These are phyloP conservation scores for Beauveria medogensis DNA, from an alignment of 2,329 filamentous ascomycete species.

Conservation along the genomic window DNA sequence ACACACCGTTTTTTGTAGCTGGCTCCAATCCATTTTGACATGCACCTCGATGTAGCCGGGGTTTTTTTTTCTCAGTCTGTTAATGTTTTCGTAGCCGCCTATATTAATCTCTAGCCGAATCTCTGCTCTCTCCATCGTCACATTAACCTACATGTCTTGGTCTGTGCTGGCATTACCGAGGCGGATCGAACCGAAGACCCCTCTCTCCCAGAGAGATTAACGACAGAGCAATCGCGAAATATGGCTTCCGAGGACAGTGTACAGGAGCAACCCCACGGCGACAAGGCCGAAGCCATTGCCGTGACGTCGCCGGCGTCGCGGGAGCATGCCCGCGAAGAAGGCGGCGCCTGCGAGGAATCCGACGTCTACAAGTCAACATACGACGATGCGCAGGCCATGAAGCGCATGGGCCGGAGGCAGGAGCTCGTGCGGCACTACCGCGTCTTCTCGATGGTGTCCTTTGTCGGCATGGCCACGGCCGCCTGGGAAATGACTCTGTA, in stretches of 20 bases:
- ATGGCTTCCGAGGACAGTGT: background rate
- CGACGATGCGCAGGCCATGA: conserved; percentile 1
- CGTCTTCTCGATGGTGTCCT: conserved; percentile 11
- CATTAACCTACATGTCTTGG: background rate
- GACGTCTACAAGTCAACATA: conserved; percentile 6
- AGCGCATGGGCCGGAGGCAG: conserved; percentile 7
- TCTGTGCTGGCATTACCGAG: background rate
- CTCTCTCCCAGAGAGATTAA: background rate
- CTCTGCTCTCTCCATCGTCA: too few species aligned
- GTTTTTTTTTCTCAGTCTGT: background rate
- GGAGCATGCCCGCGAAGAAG: background rate
- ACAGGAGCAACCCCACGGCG: background rate
- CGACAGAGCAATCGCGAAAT: background rate
- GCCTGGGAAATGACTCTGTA: conserved; percentile 9
- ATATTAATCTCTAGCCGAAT: background rate
- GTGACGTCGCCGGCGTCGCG: background rate
- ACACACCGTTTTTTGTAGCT: background rate
- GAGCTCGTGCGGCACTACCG: conserved; percentile 10
- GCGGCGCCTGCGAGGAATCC: background rate
- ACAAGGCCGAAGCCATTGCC: background rate
- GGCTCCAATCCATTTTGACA: background rate
- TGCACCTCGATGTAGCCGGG: background rate
- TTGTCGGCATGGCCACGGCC: conserved; percentile 9
- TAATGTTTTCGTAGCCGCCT: background rate
- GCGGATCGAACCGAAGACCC: background rate